Evolutionary conservation across 495 filamentous ascomycete species (phyloP).

Genomic region (Aspergillus homomorphus): DNA sequence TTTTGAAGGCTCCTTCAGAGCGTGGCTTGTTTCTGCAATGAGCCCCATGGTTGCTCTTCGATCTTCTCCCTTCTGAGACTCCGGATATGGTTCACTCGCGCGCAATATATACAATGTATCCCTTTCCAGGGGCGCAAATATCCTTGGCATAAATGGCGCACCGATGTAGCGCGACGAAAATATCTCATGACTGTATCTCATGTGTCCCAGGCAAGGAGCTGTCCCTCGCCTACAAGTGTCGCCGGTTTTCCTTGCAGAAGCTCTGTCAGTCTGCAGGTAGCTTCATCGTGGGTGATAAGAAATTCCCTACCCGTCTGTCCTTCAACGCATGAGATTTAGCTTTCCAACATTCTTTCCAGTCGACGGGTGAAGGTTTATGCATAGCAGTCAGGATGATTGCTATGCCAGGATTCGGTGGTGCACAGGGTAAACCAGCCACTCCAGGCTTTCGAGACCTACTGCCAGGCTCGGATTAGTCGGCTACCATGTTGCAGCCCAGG

Average conservation of each 20-base stretch:
- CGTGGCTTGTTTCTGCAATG: constrained; percentile 55
- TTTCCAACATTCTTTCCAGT: background rate
- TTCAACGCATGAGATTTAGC: background rate
- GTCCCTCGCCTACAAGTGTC: background rate
- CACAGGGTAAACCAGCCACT: background rate
- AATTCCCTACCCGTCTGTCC: background rate
- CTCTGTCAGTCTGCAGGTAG: background rate
- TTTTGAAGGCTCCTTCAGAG: constrained; percentile 20
- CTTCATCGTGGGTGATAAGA: background rate
- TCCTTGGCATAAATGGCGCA: background rate
- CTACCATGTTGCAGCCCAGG: background rate
- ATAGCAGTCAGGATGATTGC: background rate
- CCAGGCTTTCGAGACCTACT: background rate
- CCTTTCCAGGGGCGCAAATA: background rate
- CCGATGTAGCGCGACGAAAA: background rate
- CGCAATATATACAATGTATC: background rate
- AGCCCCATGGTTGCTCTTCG: constrained; percentile 60
- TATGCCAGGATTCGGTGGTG: background rate
- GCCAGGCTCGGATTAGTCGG: background rate
- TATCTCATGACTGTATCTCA: background rate
- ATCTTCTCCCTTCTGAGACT: background rate
- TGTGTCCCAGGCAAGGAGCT: background rate
- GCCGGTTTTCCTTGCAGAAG: background rate
- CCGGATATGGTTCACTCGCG: background rate
- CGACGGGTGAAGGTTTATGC: background rate